Evolutionary conservation across 2,329 filamentous ascomycete genomes (phyloP).

Genomic region (Fusarium ambrosium): DNA sequence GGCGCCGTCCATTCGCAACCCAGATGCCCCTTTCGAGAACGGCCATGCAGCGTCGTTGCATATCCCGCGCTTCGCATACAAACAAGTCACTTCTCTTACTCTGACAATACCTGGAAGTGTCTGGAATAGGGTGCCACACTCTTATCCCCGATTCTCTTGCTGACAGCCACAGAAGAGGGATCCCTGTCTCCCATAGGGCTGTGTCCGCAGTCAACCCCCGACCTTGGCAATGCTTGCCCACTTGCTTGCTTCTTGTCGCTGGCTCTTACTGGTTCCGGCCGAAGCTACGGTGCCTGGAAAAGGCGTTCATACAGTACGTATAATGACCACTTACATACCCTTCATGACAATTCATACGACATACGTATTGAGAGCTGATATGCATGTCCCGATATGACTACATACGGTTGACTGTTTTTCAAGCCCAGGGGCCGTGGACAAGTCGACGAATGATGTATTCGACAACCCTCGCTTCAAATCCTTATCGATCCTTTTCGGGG

Average conservation of each 20-base stretch:
- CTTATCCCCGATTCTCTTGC: conserved; percentile 17
- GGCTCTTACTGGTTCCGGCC: conserved; percentile 12
- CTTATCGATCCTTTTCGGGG: conserved; percentile 1
- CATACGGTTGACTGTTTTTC: not conserved
- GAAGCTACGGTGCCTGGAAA: conserved; percentile 8
- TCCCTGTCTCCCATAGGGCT: conserved; percentile 44
- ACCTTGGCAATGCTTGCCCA: conserved; percentile 41
- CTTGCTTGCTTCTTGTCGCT: conserved; percentile 15
- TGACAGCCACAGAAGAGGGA: conserved; percentile 32
- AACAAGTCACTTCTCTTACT: not conserved
- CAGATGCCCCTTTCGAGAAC: not conserved
- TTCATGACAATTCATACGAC: not conserved
- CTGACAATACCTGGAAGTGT: conserved; percentile 4
- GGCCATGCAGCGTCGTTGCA: not conserved
- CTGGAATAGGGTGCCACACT: conserved; percentile 17
- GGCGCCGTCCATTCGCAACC: not conserved
- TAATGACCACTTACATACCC: not conserved
- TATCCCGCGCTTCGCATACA: not conserved
- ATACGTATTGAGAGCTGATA: not conserved
- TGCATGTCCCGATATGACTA: not conserved
- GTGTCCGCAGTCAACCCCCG: conserved; percentile 36
- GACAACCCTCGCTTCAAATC: not conserved
- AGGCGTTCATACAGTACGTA: not conserved
- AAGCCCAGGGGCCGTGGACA: not conserved
- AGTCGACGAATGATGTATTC: not conserved